Percentiles rank a stretch among this genome's conserved stretches.
These are phyloP conservation scores for Monosporascus sp. DNA, from an alignment of 2,329 filamentous ascomycete genomes.

Conservation along the genomic window DNA sequence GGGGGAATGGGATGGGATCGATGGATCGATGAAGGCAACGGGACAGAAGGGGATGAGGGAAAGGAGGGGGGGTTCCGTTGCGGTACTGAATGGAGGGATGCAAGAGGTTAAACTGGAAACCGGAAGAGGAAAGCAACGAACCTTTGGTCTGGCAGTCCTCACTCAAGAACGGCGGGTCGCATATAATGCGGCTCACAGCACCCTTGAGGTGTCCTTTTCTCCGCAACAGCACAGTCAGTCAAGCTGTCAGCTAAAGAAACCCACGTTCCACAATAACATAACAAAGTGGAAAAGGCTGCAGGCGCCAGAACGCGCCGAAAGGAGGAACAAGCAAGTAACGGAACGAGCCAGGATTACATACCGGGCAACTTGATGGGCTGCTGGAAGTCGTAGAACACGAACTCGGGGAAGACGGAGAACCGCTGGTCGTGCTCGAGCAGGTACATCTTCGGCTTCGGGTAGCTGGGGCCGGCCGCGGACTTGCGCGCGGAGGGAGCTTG, in stretches of 20 bases:
- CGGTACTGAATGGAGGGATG: background rate
- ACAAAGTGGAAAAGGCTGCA: background rate
- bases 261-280: background rate
- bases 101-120: no score
- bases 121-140: slow-evolving; percentile 30
- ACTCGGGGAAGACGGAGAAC: slow-evolving; percentile 70
- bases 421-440: slow-evolving; percentile 72
- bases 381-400: slow-evolving; percentile 69
- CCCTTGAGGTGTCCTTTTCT: slow-evolving; percentile 51
- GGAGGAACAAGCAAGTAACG: background rate
- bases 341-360: slow-evolving; percentile 23
- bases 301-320: background rate
- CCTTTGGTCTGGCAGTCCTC: slow-evolving; percentile 78
- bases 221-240: background rate
- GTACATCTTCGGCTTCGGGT: slow-evolving; percentile 50
- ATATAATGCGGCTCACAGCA: slow-evolving; percentile 63
- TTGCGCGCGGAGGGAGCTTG: slow-evolving; percentile 3
- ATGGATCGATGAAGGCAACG: no score
- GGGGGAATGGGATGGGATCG: no score
- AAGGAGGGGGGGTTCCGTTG: background rate
- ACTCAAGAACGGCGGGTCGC: slow-evolving; percentile 75
- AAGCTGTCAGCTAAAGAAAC: background rate
- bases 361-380: slow-evolving; percentile 61
- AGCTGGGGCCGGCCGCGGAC: slow-evolving; percentile 18
- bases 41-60: background rate